Evolutionary conservation across 345 rosid genomes (phyloP), one percentile per base, ranked within the genome.

Genomic region (Citrus mangshanensis): DNA sequence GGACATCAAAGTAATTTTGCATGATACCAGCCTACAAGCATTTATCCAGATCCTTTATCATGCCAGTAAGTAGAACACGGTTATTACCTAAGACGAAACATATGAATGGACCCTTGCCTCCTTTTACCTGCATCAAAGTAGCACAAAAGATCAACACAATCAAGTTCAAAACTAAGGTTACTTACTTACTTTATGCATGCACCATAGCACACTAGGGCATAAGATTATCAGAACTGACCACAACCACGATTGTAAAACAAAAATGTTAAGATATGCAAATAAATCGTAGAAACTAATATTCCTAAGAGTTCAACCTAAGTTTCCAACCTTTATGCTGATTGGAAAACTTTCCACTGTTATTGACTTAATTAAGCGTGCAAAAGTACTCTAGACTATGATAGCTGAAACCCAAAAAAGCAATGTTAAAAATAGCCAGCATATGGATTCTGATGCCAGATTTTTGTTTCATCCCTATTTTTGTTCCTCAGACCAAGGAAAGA

Each of bases 21-120:
- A 59, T 55, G 51, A 46, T 10, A 27, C 9, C 22, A 27, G 63
- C 16, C 24, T 42, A 40, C 60, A 58, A 65, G 76, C 34, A 25
- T 54, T 40, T 25, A 65, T 5, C 13, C 22, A 9, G 30, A 61
- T 34, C 32, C 63, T 42, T 42, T 42, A n/a, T 42, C 13, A 0
- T 9, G 64, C 58, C 67, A 27, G 21, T 49, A 30, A 49, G 42
- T 40, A 68, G 74, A 24, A 51, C 18, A 14, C 35, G 69, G 72
- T 22, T 42, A 80, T 84, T 76, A 92, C 99, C 99, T 61, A 95
- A 77, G 58, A 95, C 98, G 82, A 95, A 95, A 70, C 93, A 89
- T 65, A 93, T 91, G 80, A 90, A 92, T 28, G 89, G 93, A 79
- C 81, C 72, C 83, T 82, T 89, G 82, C 80, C 89, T 77, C 74